Evolutionary conservation across 768 basidiomycete species (phyloP), one percentile per base, ranked within the genome.

Genomic region (Dentipellis fragilis): DNA sequence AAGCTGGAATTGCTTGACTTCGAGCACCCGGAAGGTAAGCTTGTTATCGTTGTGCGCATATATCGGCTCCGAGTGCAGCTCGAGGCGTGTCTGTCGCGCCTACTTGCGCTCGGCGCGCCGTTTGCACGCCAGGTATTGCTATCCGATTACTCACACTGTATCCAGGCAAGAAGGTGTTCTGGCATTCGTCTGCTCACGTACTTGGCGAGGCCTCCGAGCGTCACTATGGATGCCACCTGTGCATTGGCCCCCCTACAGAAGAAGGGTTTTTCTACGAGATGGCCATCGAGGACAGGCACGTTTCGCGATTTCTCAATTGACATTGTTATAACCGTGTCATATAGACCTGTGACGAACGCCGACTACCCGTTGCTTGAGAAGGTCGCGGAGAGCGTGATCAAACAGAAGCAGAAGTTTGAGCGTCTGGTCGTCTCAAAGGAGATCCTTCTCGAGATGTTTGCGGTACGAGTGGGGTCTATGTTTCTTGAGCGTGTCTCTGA

Each of bases 201-300:
- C 80, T 99, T 16, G 96, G 96, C 47, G 96, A 99, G 72, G 89
- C 95, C 54, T 83, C 93, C 42, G 96, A 99, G 71, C 81, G 89
- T 53, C 93, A 96, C 68, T 95, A 97, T 68, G 95, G 94, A 40
- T 96, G 93, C 68, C 93, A 96, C 74, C 78, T 99, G 12, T 96
- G 94, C 65, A 84, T 96, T 58, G 96, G 96, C 3, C 96, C 96
- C 14, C 96, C 96, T 21, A 93, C 93, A 2, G 92, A 95, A 29
- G 93, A 97, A 7, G 96, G 96, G 19, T 99, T 99, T 80, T 99
- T 96, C 77, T 99, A 99, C 68, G 96, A 99, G 69, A 98, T 99
- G 96, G 84, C 83, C 14, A 92, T 93, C 62, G 74, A 84, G 38
- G 86, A 92, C 57, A 75, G 88, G 87, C 85, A 54, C 22, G 70